A percentile compares a stretch with the other conserved stretches of the same genome.
Evolutionary conservation across 371 early-diverging fungal species (phyloP).

Genomic region (Chytridium lagenaria): DNA sequence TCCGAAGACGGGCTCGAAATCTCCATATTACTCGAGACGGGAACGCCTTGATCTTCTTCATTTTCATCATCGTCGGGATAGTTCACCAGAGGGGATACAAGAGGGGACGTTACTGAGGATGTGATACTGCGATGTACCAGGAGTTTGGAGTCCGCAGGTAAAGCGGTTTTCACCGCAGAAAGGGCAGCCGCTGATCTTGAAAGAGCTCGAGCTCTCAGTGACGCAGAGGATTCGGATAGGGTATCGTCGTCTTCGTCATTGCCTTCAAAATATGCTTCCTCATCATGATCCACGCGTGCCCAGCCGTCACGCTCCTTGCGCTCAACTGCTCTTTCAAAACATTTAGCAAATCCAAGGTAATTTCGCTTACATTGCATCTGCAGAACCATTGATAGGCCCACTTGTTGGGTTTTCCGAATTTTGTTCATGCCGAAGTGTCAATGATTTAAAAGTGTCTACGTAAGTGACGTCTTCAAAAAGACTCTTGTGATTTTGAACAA

Average conservation of each 20-base stretch:
- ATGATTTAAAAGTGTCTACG: slow-evolving; percentile 62
- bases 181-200: slow-evolving; percentile 20
- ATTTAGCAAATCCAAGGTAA: neutral
- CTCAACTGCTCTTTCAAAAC: neutral
- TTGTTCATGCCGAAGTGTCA: slow-evolving; percentile 69
- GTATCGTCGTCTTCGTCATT: slow-evolving; percentile 59
- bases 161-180: neutral
- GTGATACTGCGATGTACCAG: neutral
- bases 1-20: neutral
- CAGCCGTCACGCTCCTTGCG: slow-evolving; percentile 58
- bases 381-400: slow-evolving; percentile 7
- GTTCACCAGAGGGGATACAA: slow-evolving; percentile 43
- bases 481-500: slow-evolving; percentile 69
- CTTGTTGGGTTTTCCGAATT: slow-evolving; percentile 51
- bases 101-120: neutral
- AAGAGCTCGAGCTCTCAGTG: neutral
- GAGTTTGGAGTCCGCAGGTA: neutral
- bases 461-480: slow-evolving; percentile 68
- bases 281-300: slow-evolving; percentile 71
- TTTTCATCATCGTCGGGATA: slow-evolving; percentile 60
- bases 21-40: neutral
- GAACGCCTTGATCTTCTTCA: slow-evolving; percentile 22
- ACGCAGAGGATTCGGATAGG: slow-evolving; percentile 23
- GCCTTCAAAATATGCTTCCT: slow-evolving; percentile 83
- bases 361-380: slow-evolving; percentile 10